Percentiles rank a stretch among this genome's conserved stretches.
Evolutionary conservation across 2,329 filamentous ascomycete genomes (phyloP).

Genomic region (Kalmusia sp.): DNA sequence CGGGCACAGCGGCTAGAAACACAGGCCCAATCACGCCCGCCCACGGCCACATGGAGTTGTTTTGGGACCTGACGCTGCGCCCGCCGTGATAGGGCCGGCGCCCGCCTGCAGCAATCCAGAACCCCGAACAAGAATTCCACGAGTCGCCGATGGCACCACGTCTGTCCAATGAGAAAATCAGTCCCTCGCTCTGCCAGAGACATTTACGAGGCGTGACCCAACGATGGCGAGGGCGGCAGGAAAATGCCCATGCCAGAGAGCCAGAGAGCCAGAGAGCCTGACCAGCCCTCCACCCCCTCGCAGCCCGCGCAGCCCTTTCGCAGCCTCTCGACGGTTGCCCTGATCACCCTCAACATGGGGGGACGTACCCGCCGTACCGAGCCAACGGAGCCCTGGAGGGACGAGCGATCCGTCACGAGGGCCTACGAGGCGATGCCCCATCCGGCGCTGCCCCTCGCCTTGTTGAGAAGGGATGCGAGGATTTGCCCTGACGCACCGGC

Average conservation of each 20-base stretch:
- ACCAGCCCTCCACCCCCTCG: conserved; percentile 13
- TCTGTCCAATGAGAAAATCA: conserved; percentile 30
- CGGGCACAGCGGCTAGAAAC: conserved; percentile 39
- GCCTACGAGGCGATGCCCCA: conserved; percentile 3
- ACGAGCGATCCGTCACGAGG: conserved; percentile 18
- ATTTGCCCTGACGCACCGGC: conserved; percentile 21
- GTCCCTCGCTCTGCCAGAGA: conserved; percentile 19
- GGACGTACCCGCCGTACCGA: conserved; percentile 7
- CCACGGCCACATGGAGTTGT: conserved; percentile 22
- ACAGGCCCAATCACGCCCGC: conserved; percentile 32
- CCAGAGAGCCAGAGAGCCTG: too few relatives aligned
- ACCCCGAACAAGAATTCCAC: conserved; percentile 21
- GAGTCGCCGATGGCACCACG: conserved; percentile 21
- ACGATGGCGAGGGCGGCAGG: conserved; percentile 6
- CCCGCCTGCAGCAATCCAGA: conserved; percentile 34
- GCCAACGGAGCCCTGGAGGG: conserved; percentile 7
- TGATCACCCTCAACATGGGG: conserved; percentile 14
- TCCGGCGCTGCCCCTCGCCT: neutral
- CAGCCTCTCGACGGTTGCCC: conserved; percentile 12
- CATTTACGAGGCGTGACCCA: conserved; percentile 37
- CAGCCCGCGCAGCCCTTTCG: neutral
- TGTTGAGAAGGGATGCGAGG: neutral
- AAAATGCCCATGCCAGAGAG: too few relatives aligned
- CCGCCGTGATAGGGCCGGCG: conserved; percentile 27
- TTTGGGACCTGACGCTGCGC: conserved; percentile 24